Evolutionary conservation across 192 early-diverging fungal genomes (phyloP).

Genomic region (Globomyces pollinis-pini): DNA sequence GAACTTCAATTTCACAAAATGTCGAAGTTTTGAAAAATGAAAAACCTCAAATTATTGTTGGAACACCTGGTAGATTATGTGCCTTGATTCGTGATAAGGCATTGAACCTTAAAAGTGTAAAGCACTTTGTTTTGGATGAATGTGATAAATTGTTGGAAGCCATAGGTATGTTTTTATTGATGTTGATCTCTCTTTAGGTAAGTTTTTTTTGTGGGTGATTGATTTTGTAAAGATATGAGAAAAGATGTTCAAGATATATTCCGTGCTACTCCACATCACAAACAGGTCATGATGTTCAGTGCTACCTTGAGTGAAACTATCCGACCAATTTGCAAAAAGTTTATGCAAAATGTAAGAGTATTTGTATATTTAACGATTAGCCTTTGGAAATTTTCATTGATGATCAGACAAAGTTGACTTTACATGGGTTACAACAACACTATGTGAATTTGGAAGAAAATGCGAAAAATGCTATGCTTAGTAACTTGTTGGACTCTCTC

Average conservation of each 20-base stretch:
- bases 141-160: conserved; percentile 96
- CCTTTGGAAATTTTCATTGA: conserved; percentile 97
- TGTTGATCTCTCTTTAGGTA: too few species aligned
- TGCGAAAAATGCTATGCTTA: conserved; percentile 90
- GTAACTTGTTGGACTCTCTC: conserved; percentile 82
- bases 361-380: conserved; percentile 31
- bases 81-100: conserved; percentile 77
- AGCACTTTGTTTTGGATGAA: conserved; percentile 98
- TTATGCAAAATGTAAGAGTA: conserved; percentile 92
- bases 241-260: conserved; percentile 96
- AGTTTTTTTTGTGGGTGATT: too few species aligned
- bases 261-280: conserved; percentile 85
- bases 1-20: conserved; percentile 69
- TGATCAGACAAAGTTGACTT: conserved; percentile 93
- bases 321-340: conserved; percentile 89
- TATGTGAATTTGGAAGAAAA: conserved; percentile 77
- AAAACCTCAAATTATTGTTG: conserved; percentile 94
- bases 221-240: conserved; percentile 99
- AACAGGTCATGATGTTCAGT: conserved; percentile 99
- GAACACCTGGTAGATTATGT: conserved; percentile 90
- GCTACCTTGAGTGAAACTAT: conserved; percentile 93
- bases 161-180: conserved; percentile 60
- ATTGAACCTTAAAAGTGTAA: conserved; percentile 75
- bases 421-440: conserved; percentile 95
- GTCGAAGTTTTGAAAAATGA: conserved; percentile 78